Base-by-base conservation (phyloP, 73 alveolate genomes). In the Paramecium tetraurelia region DNA sequence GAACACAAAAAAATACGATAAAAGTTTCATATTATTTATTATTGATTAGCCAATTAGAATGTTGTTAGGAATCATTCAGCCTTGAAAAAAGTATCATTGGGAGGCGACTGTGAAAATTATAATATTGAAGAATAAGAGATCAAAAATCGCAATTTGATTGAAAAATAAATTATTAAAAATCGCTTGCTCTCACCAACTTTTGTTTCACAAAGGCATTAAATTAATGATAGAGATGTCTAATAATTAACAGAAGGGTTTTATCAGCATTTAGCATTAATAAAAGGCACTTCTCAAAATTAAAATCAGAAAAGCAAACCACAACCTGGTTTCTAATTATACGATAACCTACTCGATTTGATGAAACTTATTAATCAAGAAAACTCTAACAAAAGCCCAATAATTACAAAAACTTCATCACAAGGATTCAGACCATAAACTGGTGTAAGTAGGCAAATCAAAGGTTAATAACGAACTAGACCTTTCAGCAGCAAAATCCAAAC, bases 371-470 rank as follows among this genome's bases (percentile, higher is more conserved):
- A 27, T 31, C 31, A n/a, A 41, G 90, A 43, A 11, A 43, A 80
- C 21, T 63, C 21, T 33, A 72, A 18, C n/a, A 72, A 72, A n/a
- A 80, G 57, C 46, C 90, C 90, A 12, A 5, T 80, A 10, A 16
- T 80, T 9, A 12, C 44, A 18, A 80, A 80, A 46, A 80, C 90
- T 9, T 38, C 48, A 2, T 80, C 70, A 2, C 22, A 80, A 43
- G 90, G 90, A 80, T 80, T 80, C n/a, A 41, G 90, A 44, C 90
- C 90, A 5, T 22, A 80, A 22, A 80, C 57, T 80, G 90, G 35
- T 2, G 22, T 72, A 5, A 63, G 46, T 27, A 63, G 48, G 12
- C 50, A 63, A 12, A 12, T 4, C 9, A 63, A 63, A 27, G 11
- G 12, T 27, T 7, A 33, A 27, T 27, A 27, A 3, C 9, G 24